phyloP scores from a whole-genome alignment of 2,329 filamentous ascomycete genomes.

The Plectosphaerella cucumerina region DNA sequence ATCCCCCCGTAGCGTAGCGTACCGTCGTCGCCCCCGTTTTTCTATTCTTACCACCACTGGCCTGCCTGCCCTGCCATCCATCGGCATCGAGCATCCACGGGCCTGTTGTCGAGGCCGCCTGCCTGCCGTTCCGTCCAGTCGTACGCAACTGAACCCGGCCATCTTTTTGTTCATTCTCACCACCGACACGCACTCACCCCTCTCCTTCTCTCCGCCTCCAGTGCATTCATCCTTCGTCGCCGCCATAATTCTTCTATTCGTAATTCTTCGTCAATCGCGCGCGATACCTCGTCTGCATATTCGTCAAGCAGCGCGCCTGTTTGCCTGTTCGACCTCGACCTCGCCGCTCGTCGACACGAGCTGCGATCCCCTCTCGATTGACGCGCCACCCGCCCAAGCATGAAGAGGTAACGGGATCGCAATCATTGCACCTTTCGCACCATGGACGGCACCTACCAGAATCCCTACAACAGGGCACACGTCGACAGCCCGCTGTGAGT shows the following conservation, averaged over 20 bases:
- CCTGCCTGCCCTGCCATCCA: neutral
- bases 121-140: too few relatives aligned
- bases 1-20: neutral
- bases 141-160: too few relatives aligned
- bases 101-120: too few relatives aligned
- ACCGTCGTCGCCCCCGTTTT: neutral
- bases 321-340: neutral
- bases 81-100: too few relatives aligned
- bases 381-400: neutral
- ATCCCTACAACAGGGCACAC: slow-evolving; percentile 1
- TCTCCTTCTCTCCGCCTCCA: too few relatives aligned
- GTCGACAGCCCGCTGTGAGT: slow-evolving; percentile 2
- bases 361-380: neutral
- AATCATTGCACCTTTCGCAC: neutral
- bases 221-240: neutral
- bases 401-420: neutral
- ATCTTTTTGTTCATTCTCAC: too few relatives aligned
- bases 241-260: neutral
- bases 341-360: neutral
- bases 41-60: neutral
- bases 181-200: too few relatives aligned
- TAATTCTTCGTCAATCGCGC: neutral
- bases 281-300: too few relatives aligned
- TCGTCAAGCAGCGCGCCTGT: too few relatives aligned
- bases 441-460: slow-evolving; percentile 5